Base-by-base conservation (phyloP, 148 eudicot species). In the Tetragonia tetragonoides region DNA sequence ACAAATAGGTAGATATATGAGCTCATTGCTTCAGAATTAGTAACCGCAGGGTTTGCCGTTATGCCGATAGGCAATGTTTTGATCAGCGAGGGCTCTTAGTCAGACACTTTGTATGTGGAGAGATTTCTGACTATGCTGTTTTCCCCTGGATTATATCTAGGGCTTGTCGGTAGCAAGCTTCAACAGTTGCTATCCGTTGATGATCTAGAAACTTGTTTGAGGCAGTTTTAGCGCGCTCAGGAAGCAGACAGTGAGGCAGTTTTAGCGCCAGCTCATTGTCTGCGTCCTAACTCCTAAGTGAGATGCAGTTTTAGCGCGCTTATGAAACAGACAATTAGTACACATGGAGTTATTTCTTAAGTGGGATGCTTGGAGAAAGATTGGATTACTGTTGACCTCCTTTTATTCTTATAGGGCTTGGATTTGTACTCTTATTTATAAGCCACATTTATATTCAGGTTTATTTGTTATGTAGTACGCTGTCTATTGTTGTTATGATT, bases 161-260 rank as follows among this genome's bases (percentile, higher is more conserved):
- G 47, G 7, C 17, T 39, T 37, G 20, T 66, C 20, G 23, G 47
- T 37, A 7, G 3, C 39, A 66, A 38, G 41, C 51, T 67, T 14
- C 71, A 41, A 18, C 2, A 2, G 20, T 20, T 67, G 44, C 14
- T 67, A 41, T 49, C 49, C 10, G 17, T 66, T 39, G 49, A 51
- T 56, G 21, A 63, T 18, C 46, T 56, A 73, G 65, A 73, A 70
- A 47, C 57, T n/a, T 44, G 3, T 63, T 72, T 28, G 63, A 53
- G 42, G 46, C 16, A 34, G 42, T 54, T 59, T 39, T 41, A 20
- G 12, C 53, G 53, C 53, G 12, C 34, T 28, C 1, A 3, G 49
- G 66, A 44, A 23, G n/a, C 15, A 54, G 39, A 59, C 39, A 15
- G 39, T 3, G 57, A 7, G 8, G 34, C 34, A 28, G 34, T 28